Evolutionary conservation across 345 rosid species (phyloP).

Genomic region (Brassica incana): DNA sequence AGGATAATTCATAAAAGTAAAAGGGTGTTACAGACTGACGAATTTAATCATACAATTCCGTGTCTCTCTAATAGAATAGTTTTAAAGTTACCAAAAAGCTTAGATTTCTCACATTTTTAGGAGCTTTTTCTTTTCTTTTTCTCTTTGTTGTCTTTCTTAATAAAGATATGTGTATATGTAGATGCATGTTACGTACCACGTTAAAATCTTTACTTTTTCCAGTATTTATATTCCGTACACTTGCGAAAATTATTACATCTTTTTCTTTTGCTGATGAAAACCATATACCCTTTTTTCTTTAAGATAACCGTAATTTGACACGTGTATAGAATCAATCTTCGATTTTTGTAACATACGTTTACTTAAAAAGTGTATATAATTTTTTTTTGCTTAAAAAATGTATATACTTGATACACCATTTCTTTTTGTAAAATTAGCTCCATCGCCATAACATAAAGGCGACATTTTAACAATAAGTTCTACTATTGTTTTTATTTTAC

Average conservation of each 20-base stretch:
- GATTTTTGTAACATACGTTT: background rate
- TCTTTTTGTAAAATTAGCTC: background rate
- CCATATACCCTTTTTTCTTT: background rate
- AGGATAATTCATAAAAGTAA: slow-evolving; percentile 33
- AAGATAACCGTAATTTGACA: background rate
- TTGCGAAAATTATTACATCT: slow-evolving; percentile 3
- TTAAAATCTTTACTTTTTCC: slow-evolving; percentile 33
- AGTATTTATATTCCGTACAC: slow-evolving; percentile 37
- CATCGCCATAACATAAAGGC: background rate
- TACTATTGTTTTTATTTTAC: background rate
- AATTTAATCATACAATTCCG: slow-evolving; percentile 42
- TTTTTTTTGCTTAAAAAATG: background rate
- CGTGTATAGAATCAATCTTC: background rate
- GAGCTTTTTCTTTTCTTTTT: slow-evolving; percentile 30
- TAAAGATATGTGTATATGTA: slow-evolving; percentile 38
- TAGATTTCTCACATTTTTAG: slow-evolving; percentile 39
- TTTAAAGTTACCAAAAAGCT: slow-evolving; percentile 33
- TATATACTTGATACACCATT: background rate
- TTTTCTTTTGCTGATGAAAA: background rate
- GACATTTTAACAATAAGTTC: background rate
- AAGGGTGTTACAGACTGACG: slow-evolving; percentile 28
- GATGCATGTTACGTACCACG: slow-evolving; percentile 39
- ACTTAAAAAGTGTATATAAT: no score
- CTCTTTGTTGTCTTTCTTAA: slow-evolving; percentile 34
- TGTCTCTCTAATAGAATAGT: slow-evolving; percentile 36